Evolutionary conservation across 1,284 basidiomycete genomes (phyloP), one percentile per base, ranked within the genome.

Genomic region (Ceratobasidium theobromae): DNA sequence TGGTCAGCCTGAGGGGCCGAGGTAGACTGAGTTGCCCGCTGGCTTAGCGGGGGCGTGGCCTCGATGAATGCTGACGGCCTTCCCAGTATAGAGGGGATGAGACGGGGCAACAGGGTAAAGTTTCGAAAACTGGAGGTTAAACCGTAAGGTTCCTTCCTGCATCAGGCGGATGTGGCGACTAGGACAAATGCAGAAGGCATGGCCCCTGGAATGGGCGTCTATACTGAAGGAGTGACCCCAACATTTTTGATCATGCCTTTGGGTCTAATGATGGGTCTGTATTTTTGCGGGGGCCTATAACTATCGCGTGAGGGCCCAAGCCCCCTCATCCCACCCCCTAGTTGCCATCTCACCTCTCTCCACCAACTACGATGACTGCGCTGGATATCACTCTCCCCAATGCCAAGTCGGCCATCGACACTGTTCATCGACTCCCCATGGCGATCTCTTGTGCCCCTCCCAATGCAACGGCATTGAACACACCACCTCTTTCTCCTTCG

Each of bases 111-210:
- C 43, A 45, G 54, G 28, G 32, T 46, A 32, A 6, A 46, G 57
- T 16, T 48, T 49, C 27, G 16, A 33, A 45, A 45, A 38, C 41
- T 30, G 16, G 30, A 48, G 32, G 30, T 28, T n/a, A 45, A 60
- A 49, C 25, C 57, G 33, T 16, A 14, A 2, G 23, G 21, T 43
- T 48, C 57, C 25, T 28, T n/a, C n/a, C n/a, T n/a, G n/a, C 6
- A 49, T 60, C 57, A 49, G 32, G 25, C 9, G 41, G 41, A 21
- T 16, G 11, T 5, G 16, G 4, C 23, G 54, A 32, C 57, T 60
- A 60, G 32, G 45, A 60, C 57, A 60, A 60, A 60, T 60, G 18
- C 43, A 60, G 57, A 32, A 60, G 57, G 30, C 28, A 14, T 27
- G 57, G 28, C 57, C 57, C 57, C 25, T 30, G 21, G 32, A 8